These are phyloP conservation scores for Geranomyces michiganensis DNA, from an alignment of 192 early-diverging fungal species.

Conservation along the genomic window DNA sequence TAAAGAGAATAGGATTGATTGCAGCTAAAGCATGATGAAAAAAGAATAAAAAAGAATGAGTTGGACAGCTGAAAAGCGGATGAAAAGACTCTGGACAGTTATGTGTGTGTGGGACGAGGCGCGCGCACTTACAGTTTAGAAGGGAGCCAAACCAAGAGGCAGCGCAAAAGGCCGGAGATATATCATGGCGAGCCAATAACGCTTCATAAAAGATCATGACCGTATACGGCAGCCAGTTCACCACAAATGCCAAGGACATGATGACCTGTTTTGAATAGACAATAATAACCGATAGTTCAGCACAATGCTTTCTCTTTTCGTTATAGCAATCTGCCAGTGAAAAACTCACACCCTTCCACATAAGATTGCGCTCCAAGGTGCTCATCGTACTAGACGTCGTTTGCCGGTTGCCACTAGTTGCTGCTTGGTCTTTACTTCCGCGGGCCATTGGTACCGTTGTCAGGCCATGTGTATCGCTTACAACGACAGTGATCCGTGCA, in stretches of 20 bases:
- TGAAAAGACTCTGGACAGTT: no score
- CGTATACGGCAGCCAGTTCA: slow-evolving; percentile 7
- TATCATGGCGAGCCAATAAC: not conserved
- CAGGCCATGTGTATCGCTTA: not conserved
- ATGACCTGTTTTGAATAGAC: slow-evolving; percentile 2
- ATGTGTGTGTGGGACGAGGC: no score
- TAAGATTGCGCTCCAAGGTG: not conserved
- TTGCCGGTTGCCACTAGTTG: no score
- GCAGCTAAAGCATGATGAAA: not conserved
- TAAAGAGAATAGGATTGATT: not conserved
- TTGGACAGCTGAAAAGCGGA: not conserved
- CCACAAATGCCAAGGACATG: not conserved
- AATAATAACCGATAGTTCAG: not conserved
- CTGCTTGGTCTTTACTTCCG: not conserved
- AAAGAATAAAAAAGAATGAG: not conserved
- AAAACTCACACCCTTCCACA: slow-evolving; percentile 8
- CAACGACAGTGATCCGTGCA: not conserved
- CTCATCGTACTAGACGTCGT: not conserved
- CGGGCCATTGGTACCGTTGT: not conserved
- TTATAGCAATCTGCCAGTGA: not conserved
- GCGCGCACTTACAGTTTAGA: slow-evolving; percentile 5
- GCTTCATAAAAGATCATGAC: slow-evolving; percentile 2
- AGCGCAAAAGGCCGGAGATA: not conserved
- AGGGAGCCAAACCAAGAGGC: not conserved
- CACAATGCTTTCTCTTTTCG: not conserved